These are phyloP conservation scores for Shiraia sp. DNA, from an alignment of 2,329 filamentous ascomycete genomes.

Conservation along the genomic window DNA sequence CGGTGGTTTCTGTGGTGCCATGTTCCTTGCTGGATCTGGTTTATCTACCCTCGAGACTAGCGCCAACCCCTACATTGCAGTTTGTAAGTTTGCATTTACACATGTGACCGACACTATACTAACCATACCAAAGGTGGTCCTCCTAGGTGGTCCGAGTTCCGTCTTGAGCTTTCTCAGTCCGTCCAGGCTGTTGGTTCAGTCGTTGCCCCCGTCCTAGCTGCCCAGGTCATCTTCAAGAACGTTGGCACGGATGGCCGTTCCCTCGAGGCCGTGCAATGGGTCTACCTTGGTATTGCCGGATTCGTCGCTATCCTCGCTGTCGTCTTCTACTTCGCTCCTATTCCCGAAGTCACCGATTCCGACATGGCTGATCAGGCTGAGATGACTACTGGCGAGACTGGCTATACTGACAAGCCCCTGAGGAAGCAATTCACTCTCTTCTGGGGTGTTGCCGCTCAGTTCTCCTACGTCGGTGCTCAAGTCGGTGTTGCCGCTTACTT, in stretches of 20 bases:
- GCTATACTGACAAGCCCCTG: slow-evolving; percentile 64
- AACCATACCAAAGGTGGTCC: slow-evolving; percentile 58
- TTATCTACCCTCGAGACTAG: slow-evolving; percentile 76
- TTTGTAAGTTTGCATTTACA: neutral
- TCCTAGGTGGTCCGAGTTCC: slow-evolving; percentile 72
- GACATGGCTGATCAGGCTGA: slow-evolving; percentile 59
- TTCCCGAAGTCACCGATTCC: slow-evolving; percentile 73
- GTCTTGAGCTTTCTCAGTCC: slow-evolving; percentile 76
- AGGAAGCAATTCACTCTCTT: slow-evolving; percentile 60
- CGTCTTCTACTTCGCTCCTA: slow-evolving; percentile 68
- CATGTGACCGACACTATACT: neutral
- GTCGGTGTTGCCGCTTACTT: slow-evolving; percentile 60
- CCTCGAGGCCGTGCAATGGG: slow-evolving; percentile 74
- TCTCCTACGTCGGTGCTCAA: slow-evolving; percentile 59
- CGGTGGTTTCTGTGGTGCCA: slow-evolving; percentile 70
- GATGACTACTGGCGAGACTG: slow-evolving; percentile 47
- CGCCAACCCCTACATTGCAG: slow-evolving; percentile 74
- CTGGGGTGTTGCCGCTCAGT: slow-evolving; percentile 45
- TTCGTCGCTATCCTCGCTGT: slow-evolving; percentile 70
- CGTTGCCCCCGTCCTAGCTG: slow-evolving; percentile 72
- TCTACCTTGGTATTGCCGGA: slow-evolving; percentile 76
- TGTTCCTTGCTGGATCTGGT: slow-evolving; percentile 76
- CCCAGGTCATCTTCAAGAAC: slow-evolving; percentile 71
- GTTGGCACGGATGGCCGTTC: slow-evolving; percentile 60
- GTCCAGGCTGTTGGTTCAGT: slow-evolving; percentile 78